Conservation (phyloP, 2,329 filamentous ascomycete genomes). For the Trichoderma atroviride region DNA sequence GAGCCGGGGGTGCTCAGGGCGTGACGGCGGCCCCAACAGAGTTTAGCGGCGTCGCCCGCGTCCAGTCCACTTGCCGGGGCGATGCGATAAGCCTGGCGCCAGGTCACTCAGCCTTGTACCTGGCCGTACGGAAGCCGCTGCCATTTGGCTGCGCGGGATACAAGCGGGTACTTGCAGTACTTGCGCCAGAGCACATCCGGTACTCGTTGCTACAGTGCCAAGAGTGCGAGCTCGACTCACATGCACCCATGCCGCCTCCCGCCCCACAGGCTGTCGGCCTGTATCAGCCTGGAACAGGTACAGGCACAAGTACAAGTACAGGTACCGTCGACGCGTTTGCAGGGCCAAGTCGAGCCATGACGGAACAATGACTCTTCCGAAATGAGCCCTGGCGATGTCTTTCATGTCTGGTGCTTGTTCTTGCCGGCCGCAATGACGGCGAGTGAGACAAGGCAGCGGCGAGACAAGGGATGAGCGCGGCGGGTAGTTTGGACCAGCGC, state of each 20-base stretch:
- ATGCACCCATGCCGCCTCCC: neutral
- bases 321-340: neutral
- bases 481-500: slow-evolving; percentile 3
- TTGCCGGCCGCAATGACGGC: neutral
- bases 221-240: slow-evolving; percentile 6
- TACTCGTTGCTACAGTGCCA: slow-evolving; percentile 12
- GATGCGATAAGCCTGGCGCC: slow-evolving; percentile 38
- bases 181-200: neutral
- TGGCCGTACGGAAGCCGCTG: neutral
- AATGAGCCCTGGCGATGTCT: neutral
- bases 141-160: neutral
- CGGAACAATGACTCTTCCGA: slow-evolving; percentile 22
- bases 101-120: slow-evolving; percentile 20
- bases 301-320: neutral
- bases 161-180: slow-evolving; percentile 11
- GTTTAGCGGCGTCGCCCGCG: slow-evolving; percentile 24
- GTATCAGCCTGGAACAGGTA: neutral
- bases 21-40: slow-evolving; percentile 8
- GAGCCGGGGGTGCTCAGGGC: slow-evolving; percentile 23
- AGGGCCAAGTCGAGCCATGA: neutral
- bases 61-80: slow-evolving; percentile 38
- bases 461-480: neutral
- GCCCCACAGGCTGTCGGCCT: neutral
- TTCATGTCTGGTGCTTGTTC: neutral
- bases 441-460: neutral